Evolutionary conservation across 495 filamentous ascomycete genomes (phyloP).

Genomic region (Neurospora sp.): DNA sequence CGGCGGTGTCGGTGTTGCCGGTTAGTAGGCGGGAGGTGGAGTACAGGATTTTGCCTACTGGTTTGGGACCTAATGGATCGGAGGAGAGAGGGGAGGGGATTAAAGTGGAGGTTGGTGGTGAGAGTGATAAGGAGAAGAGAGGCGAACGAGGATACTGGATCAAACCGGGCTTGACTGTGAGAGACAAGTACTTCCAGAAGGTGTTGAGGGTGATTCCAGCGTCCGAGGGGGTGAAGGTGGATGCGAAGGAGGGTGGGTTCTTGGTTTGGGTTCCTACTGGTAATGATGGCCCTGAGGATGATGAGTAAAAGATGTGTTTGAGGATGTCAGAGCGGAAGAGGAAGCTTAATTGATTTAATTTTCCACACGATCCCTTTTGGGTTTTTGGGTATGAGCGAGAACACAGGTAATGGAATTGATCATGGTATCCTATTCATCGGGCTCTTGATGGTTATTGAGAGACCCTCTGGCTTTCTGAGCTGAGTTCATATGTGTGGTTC

Average conservation of each 20-base stretch:
- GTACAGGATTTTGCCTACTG: slow-evolving; percentile 56
- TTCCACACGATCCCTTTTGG: too few species aligned
- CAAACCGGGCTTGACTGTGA: slow-evolving; percentile 57
- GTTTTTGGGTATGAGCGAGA: too few species aligned
- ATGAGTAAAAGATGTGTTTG: neutral
- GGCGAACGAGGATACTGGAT: slow-evolving; percentile 53
- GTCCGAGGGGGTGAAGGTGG: slow-evolving; percentile 56
- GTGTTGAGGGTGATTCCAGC: slow-evolving; percentile 59
- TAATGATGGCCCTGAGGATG: slow-evolving; percentile 17
- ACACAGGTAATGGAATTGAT: too few species aligned
- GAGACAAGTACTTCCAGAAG: slow-evolving; percentile 88
- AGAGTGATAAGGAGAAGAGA: neutral
- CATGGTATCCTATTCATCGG: neutral
- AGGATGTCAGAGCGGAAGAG: neutral
- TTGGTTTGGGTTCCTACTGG: slow-evolving; percentile 52
- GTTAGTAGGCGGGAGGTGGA: slow-evolving; percentile 58
- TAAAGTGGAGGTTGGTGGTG: neutral
- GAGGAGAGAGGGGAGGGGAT: neutral
- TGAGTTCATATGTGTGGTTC: neutral
- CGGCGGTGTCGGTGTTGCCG: slow-evolving; percentile 66
- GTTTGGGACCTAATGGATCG: neutral
- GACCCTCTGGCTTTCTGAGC: neutral
- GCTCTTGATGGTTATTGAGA: neutral
- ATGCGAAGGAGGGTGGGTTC: slow-evolving; percentile 60
- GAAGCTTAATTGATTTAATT: too few species aligned